Conservation (phyloP, 2,329 filamentous ascomycete genomes). For the Pestalotiopsis sp. region DNA sequence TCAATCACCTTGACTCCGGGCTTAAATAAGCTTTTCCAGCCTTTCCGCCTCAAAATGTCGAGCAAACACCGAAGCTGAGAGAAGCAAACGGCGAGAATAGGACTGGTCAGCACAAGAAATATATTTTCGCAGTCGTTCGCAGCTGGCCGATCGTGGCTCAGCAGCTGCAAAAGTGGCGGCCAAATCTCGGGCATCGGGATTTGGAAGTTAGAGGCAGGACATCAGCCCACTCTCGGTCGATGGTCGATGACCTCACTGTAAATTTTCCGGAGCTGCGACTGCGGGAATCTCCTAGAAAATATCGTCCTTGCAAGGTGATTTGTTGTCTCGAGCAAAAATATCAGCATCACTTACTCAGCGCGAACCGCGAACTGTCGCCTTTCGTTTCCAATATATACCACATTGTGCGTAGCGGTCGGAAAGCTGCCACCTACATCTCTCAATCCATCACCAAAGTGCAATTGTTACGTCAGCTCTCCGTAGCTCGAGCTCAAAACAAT, state of each 20-base stretch:
- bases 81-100: slow-evolving; percentile 2
- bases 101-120: neutral
- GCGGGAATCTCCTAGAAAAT: slow-evolving; percentile 4
- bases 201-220: neutral
- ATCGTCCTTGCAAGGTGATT: slow-evolving; percentile 2
- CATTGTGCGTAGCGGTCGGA: neutral
- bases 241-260: slow-evolving; percentile 6
- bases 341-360: slow-evolving; percentile 6
- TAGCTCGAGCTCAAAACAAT: neutral
- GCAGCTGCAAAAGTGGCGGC: neutral
- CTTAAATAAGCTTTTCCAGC: neutral
- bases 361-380: neutral
- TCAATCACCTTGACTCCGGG: neutral
- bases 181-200: slow-evolving; percentile 10
- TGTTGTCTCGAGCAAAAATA: neutral
- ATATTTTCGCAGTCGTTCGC: neutral
- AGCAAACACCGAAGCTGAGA: slow-evolving; percentile 5
- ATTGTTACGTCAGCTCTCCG: neutral
- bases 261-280: neutral
- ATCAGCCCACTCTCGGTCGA: slow-evolving; percentile 12
- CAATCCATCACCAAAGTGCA: neutral
- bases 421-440: neutral
- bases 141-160: neutral
- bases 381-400: neutral
- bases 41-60: neutral